These are phyloP conservation scores for Naematelia aurantialba DNA, from an alignment of 768 basidiomycete genomes.

Conservation along the genomic window DNA sequence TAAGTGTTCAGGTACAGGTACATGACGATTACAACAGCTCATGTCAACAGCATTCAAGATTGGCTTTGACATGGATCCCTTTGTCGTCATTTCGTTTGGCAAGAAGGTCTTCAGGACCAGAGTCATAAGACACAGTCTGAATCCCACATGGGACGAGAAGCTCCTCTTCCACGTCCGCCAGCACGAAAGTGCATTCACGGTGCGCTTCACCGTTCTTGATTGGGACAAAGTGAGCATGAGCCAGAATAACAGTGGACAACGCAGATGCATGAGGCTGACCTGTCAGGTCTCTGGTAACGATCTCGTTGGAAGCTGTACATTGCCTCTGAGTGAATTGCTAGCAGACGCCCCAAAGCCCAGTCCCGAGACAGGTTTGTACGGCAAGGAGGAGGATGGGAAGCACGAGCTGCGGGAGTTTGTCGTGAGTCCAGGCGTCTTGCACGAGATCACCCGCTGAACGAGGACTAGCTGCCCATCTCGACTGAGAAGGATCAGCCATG, in stretches of 20 bases:
- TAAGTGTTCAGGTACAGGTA: conserved; percentile 52
- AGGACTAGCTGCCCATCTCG: conserved; percentile 57
- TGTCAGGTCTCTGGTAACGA: conserved; percentile 61
- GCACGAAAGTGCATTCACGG: conserved; percentile 73
- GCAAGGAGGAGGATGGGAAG: conserved; percentile 58
- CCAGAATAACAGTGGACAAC: no score
- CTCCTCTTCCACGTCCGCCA: conserved; percentile 88
- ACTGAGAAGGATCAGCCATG: conserved; percentile 64
- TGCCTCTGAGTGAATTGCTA: conserved; percentile 70
- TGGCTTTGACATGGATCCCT: conserved; percentile 85
- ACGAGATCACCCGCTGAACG: not conserved
- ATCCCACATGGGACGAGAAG: conserved; percentile 92
- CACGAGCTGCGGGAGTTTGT: conserved; percentile 68
- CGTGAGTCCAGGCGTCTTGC: conserved; percentile 24
- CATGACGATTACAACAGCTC: not conserved
- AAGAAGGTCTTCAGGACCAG: conserved; percentile 91
- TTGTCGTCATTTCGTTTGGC: conserved; percentile 90
- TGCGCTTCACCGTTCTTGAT: conserved; percentile 81
- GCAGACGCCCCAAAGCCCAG: conserved; percentile 64
- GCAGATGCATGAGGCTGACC: not conserved
- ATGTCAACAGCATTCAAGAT: conserved; percentile 36
- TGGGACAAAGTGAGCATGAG: conserved; percentile 89
- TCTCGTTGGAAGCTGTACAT: conserved; percentile 71
- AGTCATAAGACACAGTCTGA: conserved; percentile 54
- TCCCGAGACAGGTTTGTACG: conserved; percentile 57